Base-by-base conservation (phyloP, 2,329 filamentous ascomycete genomes). In the Phoma sp. region DNA sequence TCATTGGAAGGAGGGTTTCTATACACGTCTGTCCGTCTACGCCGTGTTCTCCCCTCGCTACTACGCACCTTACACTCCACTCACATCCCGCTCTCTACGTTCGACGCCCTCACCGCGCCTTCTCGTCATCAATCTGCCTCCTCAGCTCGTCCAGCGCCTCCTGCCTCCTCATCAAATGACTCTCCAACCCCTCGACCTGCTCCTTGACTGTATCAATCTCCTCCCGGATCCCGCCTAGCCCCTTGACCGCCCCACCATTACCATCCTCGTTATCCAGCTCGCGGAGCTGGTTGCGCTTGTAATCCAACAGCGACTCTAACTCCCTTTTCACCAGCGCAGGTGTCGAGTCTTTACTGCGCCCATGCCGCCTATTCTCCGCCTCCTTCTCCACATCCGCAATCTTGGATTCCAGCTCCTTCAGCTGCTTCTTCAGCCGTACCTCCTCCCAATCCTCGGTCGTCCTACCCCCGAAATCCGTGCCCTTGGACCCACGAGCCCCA, bases 391-490 rank as follows among this genome's bases (percentile, higher is more conserved):
- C 89, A 54, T 89, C 88, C 32, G 88, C 86, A 58, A 97, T 89
- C 80, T 96, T 96, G 52, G 89, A 84, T 67, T 99, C 93, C 25
- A 99, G 80, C 66, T 98, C 93, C 23, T 86, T 83, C 29, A 99
- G 84, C 76, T 98, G 92, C 72, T 95, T 93, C 82, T 96, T 93
- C 61, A 99, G 82, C 48, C 93, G 86, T 39, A 98, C 95, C 76
- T 98, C 95, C 76, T 99, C 95, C 92, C 95, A 98, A 73, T 99
- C 95, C 68, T 87, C 86, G 24, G 96, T 93, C 57, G 89, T 90
- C 72, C 92, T 90, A 33, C 84, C 83, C 54, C 87, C 89, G 73
- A 98, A 98, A 78, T 99, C 93, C 1, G 95, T 99, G 24, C 95
- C 95, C 36, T 88, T 81, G 7, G 89, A n/a, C n/a, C n/a, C 85